phyloP scores from a whole-genome alignment of 257 asterid species.

The Nicotiana noctiflora region DNA sequence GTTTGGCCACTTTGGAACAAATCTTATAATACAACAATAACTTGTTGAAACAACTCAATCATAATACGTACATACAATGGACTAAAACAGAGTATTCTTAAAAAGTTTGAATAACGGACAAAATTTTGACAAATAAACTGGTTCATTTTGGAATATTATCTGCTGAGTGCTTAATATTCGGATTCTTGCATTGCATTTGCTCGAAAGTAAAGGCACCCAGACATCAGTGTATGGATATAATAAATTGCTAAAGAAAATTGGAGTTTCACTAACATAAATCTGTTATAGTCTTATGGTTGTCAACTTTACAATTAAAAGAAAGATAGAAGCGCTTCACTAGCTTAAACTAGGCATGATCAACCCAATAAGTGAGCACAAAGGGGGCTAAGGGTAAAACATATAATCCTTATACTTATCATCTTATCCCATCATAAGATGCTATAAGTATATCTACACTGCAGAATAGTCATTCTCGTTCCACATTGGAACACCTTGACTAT shows the following conservation, averaged over 20 bases:
- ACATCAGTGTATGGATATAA: not conserved
- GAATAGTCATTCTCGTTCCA: not conserved
- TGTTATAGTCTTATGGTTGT: not conserved
- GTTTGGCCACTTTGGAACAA: not conserved
- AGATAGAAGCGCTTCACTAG: not conserved
- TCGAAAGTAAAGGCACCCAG: not conserved
- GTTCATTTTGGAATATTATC: not conserved
- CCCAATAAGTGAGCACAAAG: not conserved
- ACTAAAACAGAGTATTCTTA: not conserved
- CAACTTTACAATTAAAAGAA: not conserved
- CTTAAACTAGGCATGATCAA: not conserved
- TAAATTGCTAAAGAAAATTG: not conserved
- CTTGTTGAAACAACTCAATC: not conserved
- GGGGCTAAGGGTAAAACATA: not conserved
- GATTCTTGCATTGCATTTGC: not conserved
- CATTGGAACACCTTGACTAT: not conserved
- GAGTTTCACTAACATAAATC: not conserved
- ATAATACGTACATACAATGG: not conserved
- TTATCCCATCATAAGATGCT: not conserved
- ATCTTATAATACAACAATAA: not conserved
- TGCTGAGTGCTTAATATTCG: not conserved
- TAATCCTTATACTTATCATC: not conserved
- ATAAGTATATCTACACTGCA: not conserved
- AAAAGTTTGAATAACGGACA: not conserved
- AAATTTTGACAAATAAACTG: not conserved